Evolutionary conservation across 305 asterid species (phyloP).

Genomic region (Fraxinus paxiana): DNA sequence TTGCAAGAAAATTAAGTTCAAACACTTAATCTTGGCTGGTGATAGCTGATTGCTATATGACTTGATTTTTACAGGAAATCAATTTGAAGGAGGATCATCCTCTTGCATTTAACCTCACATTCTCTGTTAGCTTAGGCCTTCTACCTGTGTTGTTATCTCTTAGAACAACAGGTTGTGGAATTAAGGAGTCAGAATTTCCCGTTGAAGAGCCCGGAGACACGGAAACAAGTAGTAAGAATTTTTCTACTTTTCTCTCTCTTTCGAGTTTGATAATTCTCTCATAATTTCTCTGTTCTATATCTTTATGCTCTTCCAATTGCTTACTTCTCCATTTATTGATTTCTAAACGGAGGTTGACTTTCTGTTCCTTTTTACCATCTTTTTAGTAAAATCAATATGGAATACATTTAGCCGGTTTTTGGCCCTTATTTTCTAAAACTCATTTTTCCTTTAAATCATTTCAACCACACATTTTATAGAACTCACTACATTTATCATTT

Average conservation of each 20-base stretch:
- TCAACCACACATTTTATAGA: neutral
- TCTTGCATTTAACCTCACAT: slow-evolving; percentile 68
- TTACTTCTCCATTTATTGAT: neutral
- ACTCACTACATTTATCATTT: neutral
- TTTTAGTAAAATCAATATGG: neutral
- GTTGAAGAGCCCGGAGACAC: slow-evolving; percentile 60
- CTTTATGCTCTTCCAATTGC: neutral
- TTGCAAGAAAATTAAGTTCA: slow-evolving; percentile 16
- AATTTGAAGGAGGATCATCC: slow-evolving; percentile 86
- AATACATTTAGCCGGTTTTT: neutral
- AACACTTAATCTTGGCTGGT: slow-evolving; percentile 16
- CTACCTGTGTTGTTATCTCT: slow-evolving; percentile 73
- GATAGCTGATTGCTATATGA: slow-evolving; percentile 22
- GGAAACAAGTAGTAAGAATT: slow-evolving; percentile 63
- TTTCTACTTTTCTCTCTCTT: neutral
- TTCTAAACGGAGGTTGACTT: neutral
- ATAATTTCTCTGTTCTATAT: slow-evolving; percentile 1
- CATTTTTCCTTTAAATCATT: neutral
- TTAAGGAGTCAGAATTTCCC: slow-evolving; percentile 63
- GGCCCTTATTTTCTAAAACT: neutral
- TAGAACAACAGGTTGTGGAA: slow-evolving; percentile 85
- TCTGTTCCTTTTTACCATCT: neutral
- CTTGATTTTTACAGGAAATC: slow-evolving; percentile 60
- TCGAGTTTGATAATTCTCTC: neutral
- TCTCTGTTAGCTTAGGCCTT: slow-evolving; percentile 86